phyloP scores from a whole-genome alignment of 1,284 basidiomycete genomes.

The Cystobasidiaceae sp. region DNA sequence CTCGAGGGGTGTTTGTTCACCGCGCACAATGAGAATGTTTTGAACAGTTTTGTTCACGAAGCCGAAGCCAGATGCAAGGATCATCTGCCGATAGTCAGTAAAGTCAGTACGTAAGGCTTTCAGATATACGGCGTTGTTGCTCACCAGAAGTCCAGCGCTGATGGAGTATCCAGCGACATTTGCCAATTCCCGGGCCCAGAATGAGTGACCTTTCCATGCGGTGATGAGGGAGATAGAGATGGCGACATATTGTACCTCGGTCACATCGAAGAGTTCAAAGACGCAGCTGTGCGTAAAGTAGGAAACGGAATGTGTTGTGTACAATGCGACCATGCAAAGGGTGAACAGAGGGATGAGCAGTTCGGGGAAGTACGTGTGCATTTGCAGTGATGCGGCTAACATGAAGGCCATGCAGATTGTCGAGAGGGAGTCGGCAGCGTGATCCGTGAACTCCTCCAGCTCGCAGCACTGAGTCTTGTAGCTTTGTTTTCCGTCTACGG shows the following conservation, averaged over 20 bases:
- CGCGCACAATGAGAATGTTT: conserved; percentile 8
- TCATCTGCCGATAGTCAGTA: neutral
- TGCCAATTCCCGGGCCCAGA: neutral
- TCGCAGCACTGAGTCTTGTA: conserved; percentile 28
- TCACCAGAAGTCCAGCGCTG: neutral
- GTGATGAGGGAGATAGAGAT: conserved; percentile 12
- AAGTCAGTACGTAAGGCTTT: neutral
- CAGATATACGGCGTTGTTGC: neutral
- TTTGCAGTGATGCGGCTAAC: conserved; percentile 11
- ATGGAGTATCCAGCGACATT: neutral
- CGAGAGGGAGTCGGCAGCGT: conserved; percentile 17
- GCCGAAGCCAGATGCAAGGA: conserved; percentile 1
- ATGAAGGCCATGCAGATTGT: conserved; percentile 21
- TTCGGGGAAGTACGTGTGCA: conserved; percentile 4
- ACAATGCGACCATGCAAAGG: conserved; percentile 12
- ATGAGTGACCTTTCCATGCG: conserved; percentile 23
- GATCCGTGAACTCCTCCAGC: conserved; percentile 29
- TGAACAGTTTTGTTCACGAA: conserved; percentile 13
- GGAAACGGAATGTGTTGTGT: conserved; percentile 18
- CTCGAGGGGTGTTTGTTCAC: neutral
- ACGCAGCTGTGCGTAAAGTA: conserved; percentile 25
- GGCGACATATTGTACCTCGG: conserved; percentile 21
- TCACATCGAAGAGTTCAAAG: conserved; percentile 28
- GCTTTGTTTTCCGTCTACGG: conserved; percentile 22
- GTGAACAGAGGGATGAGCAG: conserved; percentile 4